Conservation (phyloP, 2,329 filamentous ascomycete genomes). For the Fusarium paranaense region DNA sequence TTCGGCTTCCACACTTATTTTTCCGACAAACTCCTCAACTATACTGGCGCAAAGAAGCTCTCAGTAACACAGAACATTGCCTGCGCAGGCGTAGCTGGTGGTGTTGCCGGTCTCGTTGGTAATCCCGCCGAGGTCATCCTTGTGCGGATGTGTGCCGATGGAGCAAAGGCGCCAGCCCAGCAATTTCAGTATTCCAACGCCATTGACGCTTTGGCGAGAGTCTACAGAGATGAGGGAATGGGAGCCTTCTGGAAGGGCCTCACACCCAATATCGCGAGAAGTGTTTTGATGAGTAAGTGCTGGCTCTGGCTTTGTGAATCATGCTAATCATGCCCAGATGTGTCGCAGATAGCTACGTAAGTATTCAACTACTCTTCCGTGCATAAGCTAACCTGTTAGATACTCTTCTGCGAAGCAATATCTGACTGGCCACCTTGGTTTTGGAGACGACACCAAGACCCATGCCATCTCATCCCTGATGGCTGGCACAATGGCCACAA, state of each 20-base stretch:
- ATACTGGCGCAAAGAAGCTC: conserved; percentile 46
- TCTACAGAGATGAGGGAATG: conserved; percentile 53
- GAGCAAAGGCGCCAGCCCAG: conserved; percentile 51
- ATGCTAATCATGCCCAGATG: conserved; percentile 46
- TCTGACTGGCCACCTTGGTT: conserved; percentile 41
- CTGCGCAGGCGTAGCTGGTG: conserved; percentile 55
- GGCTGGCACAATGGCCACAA: conserved; percentile 60
- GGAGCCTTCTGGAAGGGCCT: conserved; percentile 53
- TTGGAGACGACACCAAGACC: conserved; percentile 54
- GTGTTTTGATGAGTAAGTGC: conserved; percentile 57
- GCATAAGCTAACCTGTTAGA: conserved; percentile 26
- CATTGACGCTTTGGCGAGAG: conserved; percentile 43
- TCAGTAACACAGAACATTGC: conserved; percentile 51
- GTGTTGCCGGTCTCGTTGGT: conserved; percentile 57
- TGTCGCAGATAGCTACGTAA: conserved; percentile 58
- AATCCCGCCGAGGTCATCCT: conserved; percentile 59
- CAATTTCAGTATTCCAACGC: conserved; percentile 55
- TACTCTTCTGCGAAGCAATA: conserved; percentile 52
- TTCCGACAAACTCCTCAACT: conserved; percentile 43
- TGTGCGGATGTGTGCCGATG: conserved; percentile 60
- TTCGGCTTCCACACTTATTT: conserved; percentile 57
- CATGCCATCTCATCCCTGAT: conserved; percentile 54
- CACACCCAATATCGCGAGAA: conserved; percentile 54
- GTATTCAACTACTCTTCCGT: background rate
- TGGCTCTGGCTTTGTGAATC: fast-evolving